Base-by-base conservation (phyloP, 1,139 yeast species). In the Saccharomyces hybrid region DNA sequence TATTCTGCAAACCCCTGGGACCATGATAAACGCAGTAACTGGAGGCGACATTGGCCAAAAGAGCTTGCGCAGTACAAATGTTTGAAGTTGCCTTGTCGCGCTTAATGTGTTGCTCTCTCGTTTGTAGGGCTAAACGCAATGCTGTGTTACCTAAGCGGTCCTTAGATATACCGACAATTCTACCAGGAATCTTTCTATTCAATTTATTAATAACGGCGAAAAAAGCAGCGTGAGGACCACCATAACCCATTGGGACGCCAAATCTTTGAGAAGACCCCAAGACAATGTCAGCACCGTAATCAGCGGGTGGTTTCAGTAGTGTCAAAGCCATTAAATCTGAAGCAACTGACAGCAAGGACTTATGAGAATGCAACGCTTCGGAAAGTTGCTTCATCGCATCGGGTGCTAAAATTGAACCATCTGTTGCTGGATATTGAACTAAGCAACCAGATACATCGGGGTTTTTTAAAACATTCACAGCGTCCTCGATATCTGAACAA, bases 141-240 rank as follows among this genome's bases (percentile, higher is more conserved):
- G 98, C 99, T 31, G 81, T 82, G 62, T 88, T 84, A 41, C 97
- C 97, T 58, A 90, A 76, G 67, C 98, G 81, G 70, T 93, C 99
- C 70, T 88, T 89, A 50, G 96, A 84, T 53, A 88, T 84, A 67
- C 99, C 99, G 55, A 93, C 93, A 56, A 93, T 81, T 75, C 99
- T 82, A 48, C 99, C 99, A 3, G 99, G 99, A 71, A 93, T 89
- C 72, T 91, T 91, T 71, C 99, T 83, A 68, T 89, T 88, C 66
- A 87, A 80, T 58, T 82, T 79, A 58, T 83, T 80, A 27, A 83
- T 78, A 51, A 95, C 95, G n/a, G 98, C 89, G 67, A 93, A 91
- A 75, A 89, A 93, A 0, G 97, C 99, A 52, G 99, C 99, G 70
- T 93, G 99, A 5, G 99, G 99, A 34, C 99, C 99, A 67, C 99